Evolutionary conservation across 75 land plant genomes (phyloP), one percentile per base, ranked within the genome.

Genomic region (Picea glauca): DNA sequence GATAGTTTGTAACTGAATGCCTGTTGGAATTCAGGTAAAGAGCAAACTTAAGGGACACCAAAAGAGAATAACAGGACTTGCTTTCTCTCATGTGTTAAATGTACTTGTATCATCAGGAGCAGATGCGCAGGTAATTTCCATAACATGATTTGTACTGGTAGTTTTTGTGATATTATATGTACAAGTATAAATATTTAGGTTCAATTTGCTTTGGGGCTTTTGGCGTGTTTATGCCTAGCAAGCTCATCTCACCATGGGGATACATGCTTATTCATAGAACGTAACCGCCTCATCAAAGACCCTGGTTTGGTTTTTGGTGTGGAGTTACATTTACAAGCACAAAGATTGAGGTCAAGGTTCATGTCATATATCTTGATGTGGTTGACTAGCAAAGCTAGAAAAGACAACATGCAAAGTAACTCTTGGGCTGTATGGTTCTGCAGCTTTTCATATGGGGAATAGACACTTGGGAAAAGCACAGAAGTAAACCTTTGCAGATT

Each of bases 41-140:
- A 83, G 88, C 77, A 89, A 82, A 60, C 87, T 89, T 4, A 84
- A 84, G 80, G 91, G 90, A 20, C 91, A 89, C 50, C 76, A 67
- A 46, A 89, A 87, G 43, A 82, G 89, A 65, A 87, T 89, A 26
- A 86, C 91, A 40, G 91, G 91, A 11, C 83, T 89, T 58, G 90
- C 90, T 15, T 89, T 89, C 65, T 89, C 91, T 14, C 66, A 85
- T 57, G 76, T 32, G 23, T 76, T 89, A 26, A 87, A 89, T 75
- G 87, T 89, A 14, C 85, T 89, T 7, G 90, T 89, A 18, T 89
- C 91, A 46, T 87, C 91, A 32, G 91, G 90, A n/a, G 91, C 91
- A 62, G 91, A 89, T 89, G 83, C 86, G 65, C 91, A 87, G 90
- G 91, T 89, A 80, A 11, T 17, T 17, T 20, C 32, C 57, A 15